A percentile compares a stretch with the other conserved stretches of the same genome.
Evolutionary conservation across 2,329 filamentous ascomycete species (phyloP).

Genomic region (Penicillium verrucosum): DNA sequence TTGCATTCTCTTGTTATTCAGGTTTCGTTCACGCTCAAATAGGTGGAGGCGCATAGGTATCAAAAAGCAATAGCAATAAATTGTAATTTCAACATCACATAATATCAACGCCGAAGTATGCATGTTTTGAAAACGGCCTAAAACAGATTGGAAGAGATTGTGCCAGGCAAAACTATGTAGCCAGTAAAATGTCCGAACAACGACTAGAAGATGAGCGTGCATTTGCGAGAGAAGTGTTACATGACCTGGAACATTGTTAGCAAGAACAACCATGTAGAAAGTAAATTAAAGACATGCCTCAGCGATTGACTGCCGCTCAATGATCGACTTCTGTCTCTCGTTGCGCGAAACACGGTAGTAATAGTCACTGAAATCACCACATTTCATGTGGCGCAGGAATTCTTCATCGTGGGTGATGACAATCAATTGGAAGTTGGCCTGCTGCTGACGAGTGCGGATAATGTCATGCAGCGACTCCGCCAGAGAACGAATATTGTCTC

Average conservation of each 20-base stretch:
- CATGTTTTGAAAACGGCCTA: background rate
- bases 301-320: slow-evolving; percentile 61
- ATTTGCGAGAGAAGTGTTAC: slow-evolving; percentile 7
- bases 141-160: background rate
- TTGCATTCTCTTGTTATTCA: background rate
- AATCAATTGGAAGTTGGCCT: slow-evolving; percentile 95
- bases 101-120: slow-evolving; percentile 1
- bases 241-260: slow-evolving; percentile 19
- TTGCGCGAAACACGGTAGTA: slow-evolving; percentile 87
- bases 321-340: slow-evolving; percentile 80
- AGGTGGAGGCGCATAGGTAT: background rate
- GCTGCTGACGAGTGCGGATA: slow-evolving; percentile 75
- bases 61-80: background rate
- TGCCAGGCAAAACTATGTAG: background rate
- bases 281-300: slow-evolving; percentile 38
- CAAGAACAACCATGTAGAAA: background rate
- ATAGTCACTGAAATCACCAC: slow-evolving; percentile 84
- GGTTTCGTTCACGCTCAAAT: background rate
- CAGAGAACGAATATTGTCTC: slow-evolving; percentile 88
- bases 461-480: slow-evolving; percentile 82
- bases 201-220: background rate
- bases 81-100: background rate
- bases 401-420: slow-evolving; percentile 99
- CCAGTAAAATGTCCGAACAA: background rate
- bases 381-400: slow-evolving; percentile 89